phyloP scores from a whole-genome alignment of 1,284 basidiomycete genomes.

The Macrocybe sp. region DNA sequence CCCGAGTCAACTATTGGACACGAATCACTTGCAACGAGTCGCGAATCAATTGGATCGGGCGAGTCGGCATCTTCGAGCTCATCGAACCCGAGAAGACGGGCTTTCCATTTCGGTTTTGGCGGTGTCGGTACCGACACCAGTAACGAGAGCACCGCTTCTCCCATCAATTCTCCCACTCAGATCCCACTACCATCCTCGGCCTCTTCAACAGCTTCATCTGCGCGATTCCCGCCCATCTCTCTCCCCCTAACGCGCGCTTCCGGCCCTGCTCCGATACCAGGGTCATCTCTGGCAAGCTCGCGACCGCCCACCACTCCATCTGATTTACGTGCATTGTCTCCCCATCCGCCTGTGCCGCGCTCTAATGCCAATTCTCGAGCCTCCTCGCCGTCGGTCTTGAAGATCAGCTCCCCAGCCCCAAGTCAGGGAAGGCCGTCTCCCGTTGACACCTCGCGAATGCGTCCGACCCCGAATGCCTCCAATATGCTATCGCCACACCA shows the following conservation, averaged over 20 bases:
- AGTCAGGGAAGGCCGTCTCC: too few species aligned
- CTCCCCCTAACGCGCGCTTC: constrained; percentile 16
- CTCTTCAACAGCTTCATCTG: constrained; percentile 8
- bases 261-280: neutral
- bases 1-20: too few species aligned
- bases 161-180: constrained; percentile 12
- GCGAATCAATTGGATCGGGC: constrained; percentile 15
- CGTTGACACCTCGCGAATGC: too few species aligned
- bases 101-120: constrained; percentile 10
- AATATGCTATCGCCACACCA: neutral
- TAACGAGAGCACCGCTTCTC: constrained; percentile 11
- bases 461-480: too few species aligned
- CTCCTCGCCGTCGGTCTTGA: neutral
- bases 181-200: constrained; percentile 10
- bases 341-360: neutral
- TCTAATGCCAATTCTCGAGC: neutral
- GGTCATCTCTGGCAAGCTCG: neutral
- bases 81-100: constrained; percentile 13
- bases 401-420: too few species aligned
- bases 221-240: constrained; percentile 16
- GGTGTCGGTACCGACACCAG: constrained; percentile 9
- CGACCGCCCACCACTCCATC: constrained; percentile 1
- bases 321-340: too few species aligned
- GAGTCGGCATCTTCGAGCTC: constrained; percentile 17
- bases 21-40: neutral